phyloP scores from a whole-genome alignment of 2,329 filamentous ascomycete species.

The Aspergillus piperis region DNA sequence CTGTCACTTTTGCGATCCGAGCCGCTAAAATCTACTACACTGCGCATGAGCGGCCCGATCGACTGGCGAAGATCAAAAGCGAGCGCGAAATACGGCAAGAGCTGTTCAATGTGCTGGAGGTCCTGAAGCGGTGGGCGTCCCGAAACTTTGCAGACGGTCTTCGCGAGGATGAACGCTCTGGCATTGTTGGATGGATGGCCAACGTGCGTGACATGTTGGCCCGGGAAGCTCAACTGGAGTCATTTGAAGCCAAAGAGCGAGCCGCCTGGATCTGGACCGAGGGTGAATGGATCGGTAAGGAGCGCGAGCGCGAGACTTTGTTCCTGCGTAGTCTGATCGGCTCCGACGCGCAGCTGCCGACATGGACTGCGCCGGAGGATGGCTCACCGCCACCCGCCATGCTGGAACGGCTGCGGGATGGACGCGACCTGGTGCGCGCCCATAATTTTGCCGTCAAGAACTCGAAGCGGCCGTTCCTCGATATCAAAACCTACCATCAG shows the following conservation, averaged over 20 bases:
- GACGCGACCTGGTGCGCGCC: constrained; percentile 76
- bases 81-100: constrained; percentile 85
- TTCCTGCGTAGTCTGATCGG: constrained; percentile 77
- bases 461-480: constrained; percentile 82
- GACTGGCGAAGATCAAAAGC: constrained; percentile 80
- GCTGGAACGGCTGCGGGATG: constrained; percentile 72
- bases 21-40: constrained; percentile 97
- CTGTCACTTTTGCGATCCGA: constrained; percentile 91
- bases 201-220: constrained; percentile 75
- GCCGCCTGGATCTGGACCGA: constrained; percentile 78
- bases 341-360: constrained; percentile 60
- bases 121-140: constrained; percentile 86
- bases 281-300: constrained; percentile 73
- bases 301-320: constrained; percentile 75
- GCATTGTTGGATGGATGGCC: constrained; percentile 76
- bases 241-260: constrained; percentile 69
- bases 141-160: constrained; percentile 84
- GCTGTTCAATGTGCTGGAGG: constrained; percentile 81
- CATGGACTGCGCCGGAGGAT: constrained; percentile 64
- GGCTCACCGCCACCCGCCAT: constrained; percentile 62
- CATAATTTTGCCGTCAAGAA: constrained; percentile 88
- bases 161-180: constrained; percentile 72
- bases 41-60: constrained; percentile 81
- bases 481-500: constrained; percentile 85
- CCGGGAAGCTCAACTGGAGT: constrained; percentile 75